Evolutionary conservation across 768 basidiomycete genomes (phyloP).

Genomic region (Lentinula aciculospora): DNA sequence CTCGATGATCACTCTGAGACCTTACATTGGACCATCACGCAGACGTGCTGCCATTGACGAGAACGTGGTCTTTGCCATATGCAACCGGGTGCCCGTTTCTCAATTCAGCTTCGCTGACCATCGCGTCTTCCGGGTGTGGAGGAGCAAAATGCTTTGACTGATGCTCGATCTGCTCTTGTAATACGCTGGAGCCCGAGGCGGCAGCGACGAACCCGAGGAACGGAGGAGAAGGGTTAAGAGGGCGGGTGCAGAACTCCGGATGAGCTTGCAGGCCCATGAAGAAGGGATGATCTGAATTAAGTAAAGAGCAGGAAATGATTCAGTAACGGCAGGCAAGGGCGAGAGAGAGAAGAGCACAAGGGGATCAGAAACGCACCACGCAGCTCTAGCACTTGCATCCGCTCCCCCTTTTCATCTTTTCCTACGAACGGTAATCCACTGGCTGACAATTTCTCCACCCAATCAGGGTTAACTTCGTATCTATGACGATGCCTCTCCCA

Average conservation of each 20-base stretch:
- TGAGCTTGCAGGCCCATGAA: constrained; percentile 95
- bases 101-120: constrained; percentile 64
- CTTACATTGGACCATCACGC: not conserved
- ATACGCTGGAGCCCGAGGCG: constrained; percentile 41
- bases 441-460: constrained; percentile 57
- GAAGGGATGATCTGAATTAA: constrained; percentile 75
- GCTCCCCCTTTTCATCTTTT: constrained; percentile 91
- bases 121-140: constrained; percentile 70
- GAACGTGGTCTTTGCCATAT: constrained; percentile 16
- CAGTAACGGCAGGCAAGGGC: not conserved
- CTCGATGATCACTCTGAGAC: not conserved
- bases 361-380: constrained; percentile 44
- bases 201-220: constrained; percentile 96
- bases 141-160: constrained; percentile 62
- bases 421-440: constrained; percentile 73
- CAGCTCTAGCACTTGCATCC: constrained; percentile 96
- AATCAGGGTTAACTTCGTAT: constrained; percentile 91
- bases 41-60: constrained; percentile 3
- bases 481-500: constrained; percentile 98
- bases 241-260: constrained; percentile 97
- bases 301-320: not conserved
- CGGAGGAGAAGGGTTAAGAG: constrained; percentile 93
- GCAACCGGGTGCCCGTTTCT: constrained; percentile 21
- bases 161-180: constrained; percentile 67
- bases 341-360: constrained; percentile 1